Conservation (phyloP, 116 monocot genomes). For the Dioscorea cayenensis region DNA sequence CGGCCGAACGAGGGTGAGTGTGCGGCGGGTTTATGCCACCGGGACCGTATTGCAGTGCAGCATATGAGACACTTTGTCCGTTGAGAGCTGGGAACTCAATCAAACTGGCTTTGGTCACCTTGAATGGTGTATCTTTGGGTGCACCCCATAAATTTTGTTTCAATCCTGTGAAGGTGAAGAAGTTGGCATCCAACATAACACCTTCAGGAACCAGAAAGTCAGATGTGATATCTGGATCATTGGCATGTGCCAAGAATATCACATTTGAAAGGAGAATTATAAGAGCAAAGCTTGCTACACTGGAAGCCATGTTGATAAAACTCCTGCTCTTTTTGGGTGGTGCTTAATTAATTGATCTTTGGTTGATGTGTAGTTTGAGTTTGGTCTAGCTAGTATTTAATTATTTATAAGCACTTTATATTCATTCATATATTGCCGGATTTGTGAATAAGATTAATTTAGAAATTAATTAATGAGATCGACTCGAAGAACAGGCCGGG, state of each 20-base stretch:
- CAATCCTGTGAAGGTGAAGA: conserved; percentile 7
- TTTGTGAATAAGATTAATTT: too few relatives aligned
- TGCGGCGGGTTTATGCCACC: conserved; percentile 3
- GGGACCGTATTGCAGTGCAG: background rate
- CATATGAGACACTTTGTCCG: background rate
- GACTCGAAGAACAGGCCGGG: too few relatives aligned
- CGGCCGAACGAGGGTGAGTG: conserved; percentile 5
- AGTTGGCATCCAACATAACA: background rate
- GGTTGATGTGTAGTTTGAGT: too few relatives aligned
- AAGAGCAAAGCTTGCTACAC: background rate
- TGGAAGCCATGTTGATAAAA: too few relatives aligned
- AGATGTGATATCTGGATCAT: conserved; percentile 10
- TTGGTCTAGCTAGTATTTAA: too few relatives aligned
- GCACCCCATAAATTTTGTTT: background rate
- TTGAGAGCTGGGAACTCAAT: background rate
- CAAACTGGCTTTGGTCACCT: background rate
- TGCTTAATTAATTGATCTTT: too few relatives aligned
- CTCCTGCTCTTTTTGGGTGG: too few relatives aligned
- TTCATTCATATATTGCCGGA: too few relatives aligned
- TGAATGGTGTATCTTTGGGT: background rate
- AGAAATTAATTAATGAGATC: too few relatives aligned
- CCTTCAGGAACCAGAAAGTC: background rate
- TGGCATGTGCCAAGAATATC: background rate
- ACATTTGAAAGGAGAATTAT: background rate
- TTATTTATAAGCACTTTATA: too few relatives aligned